Conservation (phyloP, 495 filamentous ascomycete genomes). For the Penicillium cosmopolitanum region DNA sequence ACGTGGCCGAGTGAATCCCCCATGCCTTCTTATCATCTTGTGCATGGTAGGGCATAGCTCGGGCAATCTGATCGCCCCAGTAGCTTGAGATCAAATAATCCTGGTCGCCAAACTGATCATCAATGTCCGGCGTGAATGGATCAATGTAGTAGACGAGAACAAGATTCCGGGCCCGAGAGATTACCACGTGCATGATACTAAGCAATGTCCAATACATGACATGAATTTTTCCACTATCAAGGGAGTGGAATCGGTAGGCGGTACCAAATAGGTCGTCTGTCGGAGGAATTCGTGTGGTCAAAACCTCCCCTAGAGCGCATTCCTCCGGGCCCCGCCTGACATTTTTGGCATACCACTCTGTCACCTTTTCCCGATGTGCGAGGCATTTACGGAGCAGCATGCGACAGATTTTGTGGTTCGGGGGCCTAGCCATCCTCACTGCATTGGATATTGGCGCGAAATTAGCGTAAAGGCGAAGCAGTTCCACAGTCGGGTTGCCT, state of each 20-base stretch:
- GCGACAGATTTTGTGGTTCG: background rate
- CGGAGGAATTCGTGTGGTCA: constrained; percentile 1
- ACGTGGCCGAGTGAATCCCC: background rate
- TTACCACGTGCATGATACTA: constrained; percentile 8
- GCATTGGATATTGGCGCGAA: constrained; percentile 1
- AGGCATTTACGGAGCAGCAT: constrained; percentile 9
- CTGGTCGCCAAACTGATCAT: background rate
- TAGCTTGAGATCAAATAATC: constrained; percentile 4
- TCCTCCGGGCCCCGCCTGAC: constrained; percentile 1
- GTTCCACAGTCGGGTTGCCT: background rate
- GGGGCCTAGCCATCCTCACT: background rate
- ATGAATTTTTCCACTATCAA: constrained; percentile 11
- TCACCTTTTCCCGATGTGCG: constrained; percentile 6
- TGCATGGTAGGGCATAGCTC: constrained; percentile 7
- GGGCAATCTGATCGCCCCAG: constrained; percentile 10
- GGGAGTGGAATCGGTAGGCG: constrained; percentile 8
- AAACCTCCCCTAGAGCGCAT: constrained; percentile 2
- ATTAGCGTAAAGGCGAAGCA: background rate
- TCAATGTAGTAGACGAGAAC: background rate
- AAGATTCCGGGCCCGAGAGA: constrained; percentile 4
- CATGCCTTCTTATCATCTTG: constrained; percentile 8
- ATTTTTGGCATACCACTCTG: constrained; percentile 6
- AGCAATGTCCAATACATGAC: constrained; percentile 9
- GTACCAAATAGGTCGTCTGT: constrained; percentile 9
- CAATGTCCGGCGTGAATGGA: constrained; percentile 2